Evolutionary conservation across 169 alveolate species (phyloP), one percentile per base, ranked within the genome.

Genomic region (Perkinsus marinus): DNA sequence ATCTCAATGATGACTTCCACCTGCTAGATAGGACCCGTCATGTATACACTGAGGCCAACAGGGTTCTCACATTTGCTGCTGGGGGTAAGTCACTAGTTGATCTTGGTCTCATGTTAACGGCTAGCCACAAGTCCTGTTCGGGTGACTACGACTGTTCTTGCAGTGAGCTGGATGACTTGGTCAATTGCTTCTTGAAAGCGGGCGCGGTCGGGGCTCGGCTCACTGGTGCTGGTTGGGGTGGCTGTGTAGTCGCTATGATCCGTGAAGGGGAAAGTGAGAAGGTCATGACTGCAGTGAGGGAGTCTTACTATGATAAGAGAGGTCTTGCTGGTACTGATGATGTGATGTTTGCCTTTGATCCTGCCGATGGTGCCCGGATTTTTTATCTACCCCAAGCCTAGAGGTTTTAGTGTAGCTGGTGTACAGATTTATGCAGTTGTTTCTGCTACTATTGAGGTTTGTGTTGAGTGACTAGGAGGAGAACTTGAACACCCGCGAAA

Each of bases 141-240:
- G 93, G 93, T 68, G 91, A 94, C 90, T 96, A 94, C 93, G 97
- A 96, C 39, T 95, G 97, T 57, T 91, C 95, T 89, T 93, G 95
- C 39, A 93, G 91, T 38, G 96, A 95, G 57, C 92, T 96, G 34
- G 97, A 95, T 93, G 94, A 93, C 90, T 69, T 96, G 9, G 92
- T 94, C 57, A 37, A 68, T 22, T 39, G 94, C 0, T 92, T 95
- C 90, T 93, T 94, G 69, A 93, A 95, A 36, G 92, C 93, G 39
- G 98, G 98, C 41, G 97, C 97, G 10, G 30, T 95, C 0, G 98
- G 98, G 0, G 91, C 95, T 34, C 93, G 97, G 90, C 89, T 96
- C 0, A 95, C 97, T n/a, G 98, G 98, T 79, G 98, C 97, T 13
- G 98, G 98, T 37, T 96, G 97, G 97, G 98, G 98, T 30, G 98